Evolutionary conservation across 2,329 filamentous ascomycete genomes (phyloP), one percentile per base, ranked within the genome.

Genomic region (Paecilomyces variotii): DNA sequence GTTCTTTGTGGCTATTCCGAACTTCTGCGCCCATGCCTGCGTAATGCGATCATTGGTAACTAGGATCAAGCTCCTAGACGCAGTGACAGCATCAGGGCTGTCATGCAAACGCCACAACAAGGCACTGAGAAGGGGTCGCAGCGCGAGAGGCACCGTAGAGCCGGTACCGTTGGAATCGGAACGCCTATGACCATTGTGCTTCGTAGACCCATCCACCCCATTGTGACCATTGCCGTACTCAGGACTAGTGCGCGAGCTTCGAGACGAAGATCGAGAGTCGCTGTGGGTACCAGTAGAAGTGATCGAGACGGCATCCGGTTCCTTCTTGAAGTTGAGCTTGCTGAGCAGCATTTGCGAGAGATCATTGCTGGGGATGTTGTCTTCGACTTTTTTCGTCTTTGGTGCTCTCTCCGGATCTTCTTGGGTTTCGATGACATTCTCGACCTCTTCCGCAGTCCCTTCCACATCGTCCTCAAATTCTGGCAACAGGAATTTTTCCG

Each of bases 271-370:
- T 32, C 73, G 76, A 45, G 77, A 79, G n/a, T 70, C 72, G 57
- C 74, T 77, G 54, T 70, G 72, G n/a, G 73, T 74, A 39, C 74
- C 74, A 9, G 68, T 73, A 4, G 77, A 79, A 9, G 69, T 71
- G 54, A 73, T 68, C 32, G 76, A 79, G 11, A 67, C 64, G 10
- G 68, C 64, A 56, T 76, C 72, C 14, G 70, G 64, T 14, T 76
- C 72, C 57, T 74, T 75, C 62, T 77, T 76, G 64, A 79, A 78
- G 61, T 79, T 79, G 59, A 79, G 62, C 63, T 77, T 78, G 69
- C 71, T 78, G 54, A 79, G 69, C 56, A 79, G 72, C 72, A 78
- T 76, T 63, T 78, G 77, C 51, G 77, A 79, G 56, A 79, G 62
- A 58, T 78, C 75, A 26, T 76, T 73, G 54, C 68, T 63, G 26